A percentile compares a stretch with the other conserved stretches of the same genome.
Conservation (phyloP, 352 stramenopile species). For the Pythium plurisporium region DNA sequence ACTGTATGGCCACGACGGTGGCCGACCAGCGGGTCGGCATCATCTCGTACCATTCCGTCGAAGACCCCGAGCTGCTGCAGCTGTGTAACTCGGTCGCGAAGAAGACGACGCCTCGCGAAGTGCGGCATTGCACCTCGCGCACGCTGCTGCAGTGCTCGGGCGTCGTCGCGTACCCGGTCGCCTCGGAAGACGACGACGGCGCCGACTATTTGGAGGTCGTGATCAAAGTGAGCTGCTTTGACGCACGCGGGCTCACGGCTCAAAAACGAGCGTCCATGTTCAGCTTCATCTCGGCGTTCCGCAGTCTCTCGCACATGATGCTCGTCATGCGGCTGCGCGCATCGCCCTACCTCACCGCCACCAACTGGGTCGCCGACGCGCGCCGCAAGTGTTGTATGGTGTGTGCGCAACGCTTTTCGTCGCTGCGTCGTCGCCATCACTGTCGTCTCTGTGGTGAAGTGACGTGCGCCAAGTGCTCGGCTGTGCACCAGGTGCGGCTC, state of each 20-base stretch:
- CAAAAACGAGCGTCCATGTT: conserved; percentile 47
- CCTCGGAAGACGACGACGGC: conserved; percentile 20
- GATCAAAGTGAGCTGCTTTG: conserved; percentile 59
- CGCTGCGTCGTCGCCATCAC: conserved; percentile 54
- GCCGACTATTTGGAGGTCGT: conserved; percentile 54
- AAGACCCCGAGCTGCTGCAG: conserved; percentile 50
- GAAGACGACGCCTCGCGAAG: conserved; percentile 9
- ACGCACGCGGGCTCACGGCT: conserved; percentile 34
- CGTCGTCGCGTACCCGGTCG: conserved; percentile 56
- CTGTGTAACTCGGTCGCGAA: conserved; percentile 55
- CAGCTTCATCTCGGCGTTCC: conserved; percentile 41
- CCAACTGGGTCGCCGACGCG: conserved; percentile 50
- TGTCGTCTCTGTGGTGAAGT: conserved; percentile 72
- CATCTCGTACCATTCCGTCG: conserved; percentile 65
- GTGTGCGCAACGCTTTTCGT: conserved; percentile 54
- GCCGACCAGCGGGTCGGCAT: conserved; percentile 44
- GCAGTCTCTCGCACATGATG: conserved; percentile 44
- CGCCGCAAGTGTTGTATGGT: conserved; percentile 50
- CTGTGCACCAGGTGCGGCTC: conserved; percentile 54
- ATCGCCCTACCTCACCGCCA: conserved; percentile 50
- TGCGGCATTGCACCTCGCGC: conserved; percentile 22
- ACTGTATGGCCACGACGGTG: conserved; percentile 5
- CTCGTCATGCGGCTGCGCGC: conserved; percentile 54
- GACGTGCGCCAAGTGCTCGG: conserved; percentile 67
- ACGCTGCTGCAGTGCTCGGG: conserved; percentile 62